phyloP scores from a whole-genome alignment of 2,329 filamentous ascomycete species.

The Plenodomus biglobosus region DNA sequence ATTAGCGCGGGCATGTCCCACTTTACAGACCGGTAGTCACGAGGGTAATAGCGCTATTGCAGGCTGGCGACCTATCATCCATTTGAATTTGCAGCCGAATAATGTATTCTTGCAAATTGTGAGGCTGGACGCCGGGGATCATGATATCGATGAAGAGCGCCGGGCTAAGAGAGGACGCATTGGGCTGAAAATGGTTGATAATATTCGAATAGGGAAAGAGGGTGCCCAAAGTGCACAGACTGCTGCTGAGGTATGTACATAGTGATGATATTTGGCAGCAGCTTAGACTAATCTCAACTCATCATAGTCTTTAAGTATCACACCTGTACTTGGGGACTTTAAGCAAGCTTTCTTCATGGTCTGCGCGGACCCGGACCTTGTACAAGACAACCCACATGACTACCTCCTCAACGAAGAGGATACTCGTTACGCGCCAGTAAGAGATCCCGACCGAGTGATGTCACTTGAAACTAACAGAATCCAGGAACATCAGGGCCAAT shows the following conservation, averaged over 20 bases:
- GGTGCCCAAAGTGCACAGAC: not conserved
- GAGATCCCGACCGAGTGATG: not conserved
- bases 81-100: not conserved
- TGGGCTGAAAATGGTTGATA: not conserved
- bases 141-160: not conserved
- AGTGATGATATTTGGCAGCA: not conserved
- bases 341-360: not conserved
- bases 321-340: not conserved
- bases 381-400: not conserved
- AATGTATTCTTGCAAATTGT: not conserved
- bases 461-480: not conserved
- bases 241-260: not conserved
- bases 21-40: not conserved
- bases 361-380: not conserved
- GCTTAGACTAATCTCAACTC: not conserved
- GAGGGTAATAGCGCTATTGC: not conserved
- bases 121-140: not conserved
- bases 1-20: not conserved
- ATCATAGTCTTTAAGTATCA: not conserved
- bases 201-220: not conserved
- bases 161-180: not conserved
- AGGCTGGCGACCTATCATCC: not conserved
- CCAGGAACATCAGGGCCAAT: constrained; percentile 1
- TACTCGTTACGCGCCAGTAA: not conserved
- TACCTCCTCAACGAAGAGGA: not conserved